Evolutionary conservation across 257 asterid genomes (phyloP).

Genomic region (Pogostemon cablin): DNA sequence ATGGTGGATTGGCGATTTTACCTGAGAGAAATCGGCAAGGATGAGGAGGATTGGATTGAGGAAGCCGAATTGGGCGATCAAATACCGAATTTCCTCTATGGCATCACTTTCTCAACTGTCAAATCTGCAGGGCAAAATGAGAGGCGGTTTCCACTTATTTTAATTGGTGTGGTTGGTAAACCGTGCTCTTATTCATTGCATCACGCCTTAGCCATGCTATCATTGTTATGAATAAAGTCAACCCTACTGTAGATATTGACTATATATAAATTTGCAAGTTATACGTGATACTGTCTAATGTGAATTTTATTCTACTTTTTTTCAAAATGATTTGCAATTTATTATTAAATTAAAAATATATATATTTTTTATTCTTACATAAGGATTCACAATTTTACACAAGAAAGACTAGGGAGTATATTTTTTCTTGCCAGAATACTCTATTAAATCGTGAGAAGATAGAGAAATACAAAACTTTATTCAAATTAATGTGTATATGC

Average conservation of each 20-base stretch:
- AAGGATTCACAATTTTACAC: too few species aligned
- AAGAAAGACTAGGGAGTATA: too few species aligned
- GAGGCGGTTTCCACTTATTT: conserved; percentile 11
- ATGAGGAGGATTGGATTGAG: conserved; percentile 3
- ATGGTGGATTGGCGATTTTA: conserved; percentile 2
- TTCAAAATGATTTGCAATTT: too few species aligned
- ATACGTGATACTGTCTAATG: too few species aligned
- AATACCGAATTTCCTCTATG: neutral
- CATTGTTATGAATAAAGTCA: neutral
- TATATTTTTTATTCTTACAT: too few species aligned
- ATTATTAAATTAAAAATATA: too few species aligned
- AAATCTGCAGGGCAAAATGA: conserved; percentile 19
- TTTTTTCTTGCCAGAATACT: too few species aligned
- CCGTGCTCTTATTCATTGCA: conserved; percentile 3
- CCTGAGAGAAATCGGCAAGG: conserved; percentile 13
- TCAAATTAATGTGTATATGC: too few species aligned
- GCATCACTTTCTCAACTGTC: conserved; percentile 30
- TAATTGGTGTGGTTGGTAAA: conserved; percentile 38
- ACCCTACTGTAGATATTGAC: neutral
- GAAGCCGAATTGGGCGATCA: conserved; percentile 7
- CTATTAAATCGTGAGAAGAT: too few species aligned
- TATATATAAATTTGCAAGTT: too few species aligned
- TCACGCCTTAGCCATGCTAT: neutral
- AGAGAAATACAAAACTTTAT: too few species aligned
- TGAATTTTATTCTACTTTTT: too few species aligned